Evolutionary conservation across 371 early-diverging fungal species (phyloP).

Genomic region (Blakeslea trispora): DNA sequence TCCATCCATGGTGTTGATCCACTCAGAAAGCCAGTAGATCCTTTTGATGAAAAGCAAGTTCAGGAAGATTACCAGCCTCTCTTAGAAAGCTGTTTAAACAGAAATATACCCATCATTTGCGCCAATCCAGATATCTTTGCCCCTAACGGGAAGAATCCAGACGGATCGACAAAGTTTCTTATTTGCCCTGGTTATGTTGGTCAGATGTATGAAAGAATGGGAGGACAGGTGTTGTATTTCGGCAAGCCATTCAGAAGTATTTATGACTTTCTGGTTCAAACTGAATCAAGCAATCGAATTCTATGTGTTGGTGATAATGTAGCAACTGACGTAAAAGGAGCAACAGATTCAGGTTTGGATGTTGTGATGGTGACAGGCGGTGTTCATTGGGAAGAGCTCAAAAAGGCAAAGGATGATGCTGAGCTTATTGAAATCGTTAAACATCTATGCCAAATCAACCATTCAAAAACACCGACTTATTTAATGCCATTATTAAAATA

Average conservation of each 20-base stretch:
- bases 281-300: conserved; percentile 9
- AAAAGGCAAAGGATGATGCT: conserved; percentile 15
- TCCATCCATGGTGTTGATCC: conserved; percentile 25
- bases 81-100: conserved; percentile 25
- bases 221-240: conserved; percentile 47
- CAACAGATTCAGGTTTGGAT: conserved; percentile 37
- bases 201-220: conserved; percentile 43
- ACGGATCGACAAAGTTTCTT: conserved; percentile 31
- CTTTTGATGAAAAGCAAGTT: conserved; percentile 27
- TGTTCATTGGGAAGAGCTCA: conserved; percentile 40
- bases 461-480: conserved; percentile 32
- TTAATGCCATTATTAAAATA: conserved; percentile 33
- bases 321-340: conserved; percentile 47
- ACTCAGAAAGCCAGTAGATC: conserved; percentile 20
- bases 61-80: conserved; percentile 32
- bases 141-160: conserved; percentile 37
- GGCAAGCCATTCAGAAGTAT: conserved; percentile 49
- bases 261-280: conserved; percentile 33
- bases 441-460: conserved; percentile 20
- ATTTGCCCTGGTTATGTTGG: conserved; percentile 47
- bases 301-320: conserved; percentile 50
- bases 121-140: conserved; percentile 52
- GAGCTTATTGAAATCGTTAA: conserved; percentile 17
- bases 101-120: conserved; percentile 37
- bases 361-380: conserved; percentile 53